A percentile compares a stretch with the other conserved stretches of the same genome.
Conservation (phyloP, 2,329 filamentous ascomycete species). For the Pseudopyricularia javanii region DNA sequence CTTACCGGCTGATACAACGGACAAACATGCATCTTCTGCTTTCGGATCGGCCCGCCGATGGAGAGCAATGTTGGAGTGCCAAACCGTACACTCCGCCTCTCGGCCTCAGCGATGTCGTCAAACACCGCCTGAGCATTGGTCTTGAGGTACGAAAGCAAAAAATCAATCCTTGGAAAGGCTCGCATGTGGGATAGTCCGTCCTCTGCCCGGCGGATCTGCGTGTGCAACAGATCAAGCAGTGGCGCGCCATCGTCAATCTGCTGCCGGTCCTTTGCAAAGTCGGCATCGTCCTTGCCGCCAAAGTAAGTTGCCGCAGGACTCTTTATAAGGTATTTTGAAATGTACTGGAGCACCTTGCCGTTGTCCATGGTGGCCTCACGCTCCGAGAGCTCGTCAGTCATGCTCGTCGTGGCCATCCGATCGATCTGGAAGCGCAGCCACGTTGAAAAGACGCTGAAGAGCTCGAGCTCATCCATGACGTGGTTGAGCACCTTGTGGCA, state of each 20-base stretch:
- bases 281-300: slow-evolving; percentile 33
- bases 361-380: slow-evolving; percentile 68
- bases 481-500: slow-evolving; percentile 61
- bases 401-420: slow-evolving; percentile 52
- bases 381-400: slow-evolving; percentile 57
- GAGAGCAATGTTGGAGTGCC: slow-evolving; percentile 38
- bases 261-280: slow-evolving; percentile 32
- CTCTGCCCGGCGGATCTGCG: slow-evolving; percentile 34
- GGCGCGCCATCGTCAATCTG: slow-evolving; percentile 29
- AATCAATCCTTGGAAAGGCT: slow-evolving; percentile 47
- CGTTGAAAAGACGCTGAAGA: slow-evolving; percentile 66
- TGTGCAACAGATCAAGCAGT: slow-evolving; percentile 31
- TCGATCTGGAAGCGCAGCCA: slow-evolving; percentile 84
- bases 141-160: slow-evolving; percentile 47
- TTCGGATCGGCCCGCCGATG: slow-evolving; percentile 30
- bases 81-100: slow-evolving; percentile 57
- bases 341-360: slow-evolving; percentile 62
- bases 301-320: slow-evolving; percentile 56
- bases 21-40: slow-evolving; percentile 46
- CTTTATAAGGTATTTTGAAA: slow-evolving; percentile 54
- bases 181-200: slow-evolving; percentile 31
- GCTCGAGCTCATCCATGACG: slow-evolving; percentile 62
- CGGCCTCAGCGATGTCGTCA: slow-evolving; percentile 54
- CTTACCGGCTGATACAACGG: slow-evolving; percentile 9
- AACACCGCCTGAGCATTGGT: slow-evolving; percentile 50